Conservation (phyloP, 2,329 filamentous ascomycete genomes). For the Stagonosporopsis rhizophila region DNA sequence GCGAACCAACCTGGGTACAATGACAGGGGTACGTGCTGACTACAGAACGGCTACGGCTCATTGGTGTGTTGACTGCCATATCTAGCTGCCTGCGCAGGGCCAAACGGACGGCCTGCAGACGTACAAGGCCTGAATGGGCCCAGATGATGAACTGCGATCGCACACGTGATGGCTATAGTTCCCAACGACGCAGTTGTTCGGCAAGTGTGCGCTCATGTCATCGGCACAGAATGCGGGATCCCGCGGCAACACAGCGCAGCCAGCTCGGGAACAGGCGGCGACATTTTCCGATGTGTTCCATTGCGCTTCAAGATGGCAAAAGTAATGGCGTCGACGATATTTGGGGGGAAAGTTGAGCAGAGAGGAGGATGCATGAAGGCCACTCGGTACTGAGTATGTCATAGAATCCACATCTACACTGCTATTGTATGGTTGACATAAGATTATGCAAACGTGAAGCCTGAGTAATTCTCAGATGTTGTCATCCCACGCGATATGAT, state of each 20-base stretch:
- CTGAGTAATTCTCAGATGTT: constrained; percentile 2
- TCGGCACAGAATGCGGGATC: constrained; percentile 12
- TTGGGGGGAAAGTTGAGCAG: neutral
- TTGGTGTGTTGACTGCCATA: constrained; percentile 9
- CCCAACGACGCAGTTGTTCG: neutral
- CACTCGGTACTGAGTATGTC: neutral
- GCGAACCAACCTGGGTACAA: constrained; percentile 13
- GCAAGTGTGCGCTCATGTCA: constrained; percentile 7
- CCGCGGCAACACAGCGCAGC: constrained; percentile 7
- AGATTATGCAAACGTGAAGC: neutral
- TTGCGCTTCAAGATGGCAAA: constrained; percentile 2
- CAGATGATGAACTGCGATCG: neutral
- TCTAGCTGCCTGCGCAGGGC: constrained; percentile 8
- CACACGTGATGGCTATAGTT: constrained; percentile 5
- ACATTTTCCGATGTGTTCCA: constrained; percentile 4
- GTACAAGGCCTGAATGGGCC: neutral
- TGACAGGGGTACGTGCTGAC: constrained; percentile 19
- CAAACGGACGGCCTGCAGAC: constrained; percentile 8
- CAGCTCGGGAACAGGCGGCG: constrained; percentile 15
- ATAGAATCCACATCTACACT: neutral
- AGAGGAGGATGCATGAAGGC: too few relatives aligned
- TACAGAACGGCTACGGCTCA: constrained; percentile 4
- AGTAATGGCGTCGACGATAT: neutral
- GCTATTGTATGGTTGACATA: neutral
- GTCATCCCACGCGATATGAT: constrained; percentile 10